Evolutionary conservation across 352 stramenopile species (phyloP).

Genomic region (Phytophthora tentaculata): DNA sequence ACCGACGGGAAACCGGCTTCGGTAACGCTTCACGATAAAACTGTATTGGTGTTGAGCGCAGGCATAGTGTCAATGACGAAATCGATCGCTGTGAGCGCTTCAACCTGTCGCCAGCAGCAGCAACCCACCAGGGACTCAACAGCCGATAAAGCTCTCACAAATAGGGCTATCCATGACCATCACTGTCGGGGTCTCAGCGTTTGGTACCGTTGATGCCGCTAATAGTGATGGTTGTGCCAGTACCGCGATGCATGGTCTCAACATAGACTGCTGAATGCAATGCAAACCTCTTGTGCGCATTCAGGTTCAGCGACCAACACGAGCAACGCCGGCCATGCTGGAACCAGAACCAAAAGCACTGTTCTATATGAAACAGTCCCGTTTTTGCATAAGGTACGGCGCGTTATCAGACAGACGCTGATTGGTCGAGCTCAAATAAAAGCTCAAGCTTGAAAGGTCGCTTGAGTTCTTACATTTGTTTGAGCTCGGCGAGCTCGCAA

Average conservation of each 20-base stretch:
- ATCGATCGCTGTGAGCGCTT: conserved; percentile 3
- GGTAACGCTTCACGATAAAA: conserved; percentile 10
- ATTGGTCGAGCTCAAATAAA: conserved; percentile 42
- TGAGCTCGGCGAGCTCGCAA: no score
- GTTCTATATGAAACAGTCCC: conserved; percentile 8
- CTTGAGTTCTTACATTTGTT: no score
- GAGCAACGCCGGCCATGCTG: not conserved
- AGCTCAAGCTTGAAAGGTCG: no score
- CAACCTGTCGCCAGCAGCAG: conserved; percentile 1
- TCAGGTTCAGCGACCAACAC: not conserved
- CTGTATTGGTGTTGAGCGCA: not conserved
- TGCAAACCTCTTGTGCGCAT: not conserved
- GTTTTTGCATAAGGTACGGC: conserved; percentile 7
- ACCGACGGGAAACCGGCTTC: not conserved
- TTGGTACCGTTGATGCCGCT: not conserved
- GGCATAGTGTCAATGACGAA: conserved; percentile 7
- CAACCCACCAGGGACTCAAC: conserved; percentile 11
- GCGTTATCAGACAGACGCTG: conserved; percentile 29
- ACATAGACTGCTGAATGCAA: not conserved
- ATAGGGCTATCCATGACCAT: conserved; percentile 4
- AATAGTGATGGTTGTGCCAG: not conserved
- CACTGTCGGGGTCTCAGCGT: not conserved
- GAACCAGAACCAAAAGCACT: not conserved
- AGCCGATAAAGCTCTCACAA: conserved; percentile 3
- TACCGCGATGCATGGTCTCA: not conserved